Conservation (phyloP, 371 early-diverging fungal species). For the Massospora cicadina region DNA sequence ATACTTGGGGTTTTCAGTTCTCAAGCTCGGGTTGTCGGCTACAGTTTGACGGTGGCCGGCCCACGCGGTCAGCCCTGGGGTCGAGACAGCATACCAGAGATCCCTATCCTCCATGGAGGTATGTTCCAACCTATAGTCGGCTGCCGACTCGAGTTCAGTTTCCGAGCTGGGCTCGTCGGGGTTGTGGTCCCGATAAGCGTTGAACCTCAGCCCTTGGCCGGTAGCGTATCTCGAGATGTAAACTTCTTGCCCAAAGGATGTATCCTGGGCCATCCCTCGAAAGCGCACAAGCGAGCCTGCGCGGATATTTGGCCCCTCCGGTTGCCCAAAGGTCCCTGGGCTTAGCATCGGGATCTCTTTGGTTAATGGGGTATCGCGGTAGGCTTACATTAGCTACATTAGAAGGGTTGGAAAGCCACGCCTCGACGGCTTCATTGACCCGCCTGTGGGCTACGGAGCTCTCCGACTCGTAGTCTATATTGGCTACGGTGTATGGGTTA, state of each 20-base stretch:
- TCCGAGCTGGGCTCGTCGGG: background rate
- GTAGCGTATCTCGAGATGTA: background rate
- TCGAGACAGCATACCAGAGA: background rate
- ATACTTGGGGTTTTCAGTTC: background rate
- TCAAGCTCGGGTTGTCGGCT: background rate
- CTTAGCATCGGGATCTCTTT: background rate
- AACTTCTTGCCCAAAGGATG: background rate
- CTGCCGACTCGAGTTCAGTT: background rate
- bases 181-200: background rate
- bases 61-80: background rate
- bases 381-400: background rate
- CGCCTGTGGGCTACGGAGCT: background rate
- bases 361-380: background rate
- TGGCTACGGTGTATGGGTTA: too few relatives aligned
- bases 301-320: background rate
- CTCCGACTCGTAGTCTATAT: background rate
- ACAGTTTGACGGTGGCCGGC: background rate
- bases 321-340: background rate
- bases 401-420: background rate
- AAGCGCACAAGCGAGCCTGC: constrained; percentile 34
- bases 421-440: background rate
- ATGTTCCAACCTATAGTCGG: background rate
- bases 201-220: background rate
- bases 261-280: constrained; percentile 48
- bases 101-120: background rate